Evolutionary conservation across 257 asterid genomes (phyloP).

Genomic region (Lantana camara): DNA sequence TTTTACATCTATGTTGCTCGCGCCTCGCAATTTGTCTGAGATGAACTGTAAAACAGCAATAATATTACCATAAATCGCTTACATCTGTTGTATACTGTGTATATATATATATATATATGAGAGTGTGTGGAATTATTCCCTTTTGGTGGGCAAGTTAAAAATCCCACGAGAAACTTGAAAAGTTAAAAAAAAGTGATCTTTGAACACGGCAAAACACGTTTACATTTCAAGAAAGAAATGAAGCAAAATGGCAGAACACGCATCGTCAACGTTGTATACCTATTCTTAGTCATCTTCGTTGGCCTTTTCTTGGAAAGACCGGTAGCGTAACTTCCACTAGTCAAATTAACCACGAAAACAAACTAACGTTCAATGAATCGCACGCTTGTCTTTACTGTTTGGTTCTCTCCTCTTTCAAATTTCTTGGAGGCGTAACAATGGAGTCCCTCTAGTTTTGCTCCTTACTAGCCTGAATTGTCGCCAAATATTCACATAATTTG

Average conservation of each 20-base stretch:
- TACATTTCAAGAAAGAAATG: too few relatives aligned
- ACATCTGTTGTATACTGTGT: too few relatives aligned
- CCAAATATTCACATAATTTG: neutral
- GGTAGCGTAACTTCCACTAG: neutral
- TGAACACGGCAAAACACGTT: neutral
- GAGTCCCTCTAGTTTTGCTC: conserved; percentile 10
- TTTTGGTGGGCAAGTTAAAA: neutral
- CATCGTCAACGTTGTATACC: neutral
- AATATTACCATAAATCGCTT: too few relatives aligned
- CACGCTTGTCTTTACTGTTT: neutral
- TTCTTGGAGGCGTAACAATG: neutral
- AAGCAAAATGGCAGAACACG: neutral
- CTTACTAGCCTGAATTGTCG: neutral
- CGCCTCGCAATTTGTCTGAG: neutral
- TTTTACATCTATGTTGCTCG: neutral
- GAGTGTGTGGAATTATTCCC: too few relatives aligned
- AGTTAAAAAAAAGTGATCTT: neutral
- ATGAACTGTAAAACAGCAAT: neutral
- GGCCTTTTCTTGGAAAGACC: conserved; percentile 18
- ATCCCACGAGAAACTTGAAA: neutral
- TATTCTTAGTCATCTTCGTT: neutral
- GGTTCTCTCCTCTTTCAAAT: neutral
- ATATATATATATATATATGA: too few relatives aligned
- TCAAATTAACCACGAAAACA: conserved; percentile 22
- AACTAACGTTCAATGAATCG: conserved; percentile 32